Base-by-base conservation (phyloP, 2,329 filamentous ascomycete species). In the Ascocoryne sarcoides region DNA sequence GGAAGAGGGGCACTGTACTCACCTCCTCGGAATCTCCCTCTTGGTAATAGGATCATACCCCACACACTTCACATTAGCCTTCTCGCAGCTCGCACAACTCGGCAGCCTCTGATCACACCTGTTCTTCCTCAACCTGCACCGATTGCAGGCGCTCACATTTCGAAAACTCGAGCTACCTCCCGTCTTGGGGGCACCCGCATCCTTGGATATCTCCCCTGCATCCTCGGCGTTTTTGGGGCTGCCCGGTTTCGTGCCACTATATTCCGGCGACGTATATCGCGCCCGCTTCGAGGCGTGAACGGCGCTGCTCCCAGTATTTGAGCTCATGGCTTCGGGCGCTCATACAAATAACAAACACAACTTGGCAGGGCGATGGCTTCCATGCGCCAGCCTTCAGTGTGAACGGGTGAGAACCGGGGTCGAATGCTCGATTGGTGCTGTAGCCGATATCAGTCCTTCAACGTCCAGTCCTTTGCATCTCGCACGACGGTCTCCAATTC, bases 11-110 rank as follows among this genome's bases (percentile, higher is more conserved):
- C 7, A 35, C 10, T 20, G 10, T 31, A 61, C 63, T 53, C 52
- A 69, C 68, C 76, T 81, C 63, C 89, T 76, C 36, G 90, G 90
- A 43, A 96, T 95, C 65, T 95, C 88, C 58, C 85, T 81, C 70
- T 95, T 95, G 17, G 87, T 94, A 57, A 95, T 95, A 23, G 90
- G 89, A 60, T 96, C 90, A 62, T 95, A 95, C 47, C 90, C 90
- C 37, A 95, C 87, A 61, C 92, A 96, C 51, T 84, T 82, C 33
- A 93, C 85, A 43, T 76, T 75, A n/a, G 85, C 89, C 66, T 95
- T 95, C 61, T 89, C 87, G 64, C 90, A 96, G 52, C 85, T 86
- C 31, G 84, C 82, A 62, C 90, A 96, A 54, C 84, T 86, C 7
- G 90, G 90, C 46, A 96, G 72, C 50, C 83, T 82, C 70, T 95